Base-by-base conservation (phyloP, 257 asterid species). In the Gentiana straminea region DNA sequence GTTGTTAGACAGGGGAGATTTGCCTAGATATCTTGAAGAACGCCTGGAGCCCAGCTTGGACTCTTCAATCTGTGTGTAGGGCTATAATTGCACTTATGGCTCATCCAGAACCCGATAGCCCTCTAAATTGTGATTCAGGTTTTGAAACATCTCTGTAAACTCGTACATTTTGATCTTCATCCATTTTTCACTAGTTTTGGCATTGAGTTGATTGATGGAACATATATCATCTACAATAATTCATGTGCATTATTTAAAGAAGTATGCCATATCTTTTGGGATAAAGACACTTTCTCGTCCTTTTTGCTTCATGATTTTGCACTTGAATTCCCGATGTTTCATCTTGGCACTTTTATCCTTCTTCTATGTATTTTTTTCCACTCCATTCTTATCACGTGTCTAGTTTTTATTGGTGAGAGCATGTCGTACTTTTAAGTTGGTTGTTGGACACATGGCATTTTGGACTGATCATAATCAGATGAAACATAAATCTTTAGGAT, bases 1-100 rank as follows among this genome's bases (percentile, higher is more conserved):
- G 10, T 37, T 33, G 54, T 7, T 80, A 92, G 99, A 85, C 95
- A 0, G 97, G 99, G 76, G 99, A 92, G 79, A 92, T 92, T 72
- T 92, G 99, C 84, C 97, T 92, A 68, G 99, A 92, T 83, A 92
- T 92, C 66, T 80, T 92, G 91, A 92, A 92, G 82, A 88, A 80
- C 43, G 95, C 94, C 49, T 85, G 99, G 99, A 92, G 99, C 63
- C 99, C 99, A 12, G 99, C 99, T 45, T 92, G 99, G 99, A 92
- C 99, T 7, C 84, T 92, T 63, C 99, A 92, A 62, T 92, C 99
- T 54, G 94, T 92, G 69, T 92, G 99, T 71, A 79, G 97, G 76
- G 99, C 99, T 77, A 88, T 92, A 60, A 92, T 92, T 62, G 99
- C 97, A 41, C 66, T 92, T 72, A 92, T 92, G 99, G 99, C 99